A percentile compares a stretch with the other conserved stretches of the same genome.
phyloP scores from a whole-genome alignment of 768 basidiomycete genomes.

The Termitomyces sp. region DNA sequence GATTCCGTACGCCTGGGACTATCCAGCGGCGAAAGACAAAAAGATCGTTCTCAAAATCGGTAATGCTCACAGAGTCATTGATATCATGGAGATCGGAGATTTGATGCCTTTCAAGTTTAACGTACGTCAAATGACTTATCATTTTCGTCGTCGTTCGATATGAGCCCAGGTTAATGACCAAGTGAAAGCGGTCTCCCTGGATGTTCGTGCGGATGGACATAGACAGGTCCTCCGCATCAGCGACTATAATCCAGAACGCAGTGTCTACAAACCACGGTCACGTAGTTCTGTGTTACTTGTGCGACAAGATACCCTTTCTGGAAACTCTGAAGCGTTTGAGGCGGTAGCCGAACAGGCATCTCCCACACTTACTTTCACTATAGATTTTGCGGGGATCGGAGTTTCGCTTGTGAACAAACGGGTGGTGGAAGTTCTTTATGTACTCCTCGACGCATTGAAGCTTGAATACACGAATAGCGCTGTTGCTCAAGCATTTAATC shows the following conservation, averaged over 20 bases:
- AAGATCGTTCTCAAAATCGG: slow-evolving; percentile 63
- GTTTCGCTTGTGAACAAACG: slow-evolving; percentile 86
- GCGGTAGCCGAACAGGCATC: slow-evolving; percentile 71
- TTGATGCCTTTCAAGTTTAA: slow-evolving; percentile 84
- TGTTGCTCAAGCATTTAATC: slow-evolving; percentile 70
- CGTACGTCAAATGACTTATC: slow-evolving; percentile 34
- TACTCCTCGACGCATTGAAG: slow-evolving; percentile 71
- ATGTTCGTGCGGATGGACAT: slow-evolving; percentile 85
- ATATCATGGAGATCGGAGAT: slow-evolving; percentile 94
- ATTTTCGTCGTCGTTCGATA: background rate
- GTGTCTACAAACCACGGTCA: slow-evolving; percentile 78
- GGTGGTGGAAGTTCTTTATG: slow-evolving; percentile 85
- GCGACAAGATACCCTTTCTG: slow-evolving; percentile 66
- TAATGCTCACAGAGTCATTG: slow-evolving; percentile 59
- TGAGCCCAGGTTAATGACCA: slow-evolving; percentile 44
- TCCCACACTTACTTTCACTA: slow-evolving; percentile 56
- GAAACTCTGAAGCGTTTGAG: slow-evolving; percentile 75
- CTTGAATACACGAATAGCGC: slow-evolving; percentile 81
- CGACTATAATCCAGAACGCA: slow-evolving; percentile 78
- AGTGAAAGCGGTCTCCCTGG: slow-evolving; percentile 72
- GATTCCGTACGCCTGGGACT: slow-evolving; percentile 87
- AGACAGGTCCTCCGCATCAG: slow-evolving; percentile 85
- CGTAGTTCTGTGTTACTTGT: slow-evolving; percentile 39
- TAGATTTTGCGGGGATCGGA: slow-evolving; percentile 89
- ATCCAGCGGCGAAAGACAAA: slow-evolving; percentile 79